Evolutionary conservation across 371 early-diverging fungal genomes (phyloP).

Genomic region (Umbelopsis sp.): DNA sequence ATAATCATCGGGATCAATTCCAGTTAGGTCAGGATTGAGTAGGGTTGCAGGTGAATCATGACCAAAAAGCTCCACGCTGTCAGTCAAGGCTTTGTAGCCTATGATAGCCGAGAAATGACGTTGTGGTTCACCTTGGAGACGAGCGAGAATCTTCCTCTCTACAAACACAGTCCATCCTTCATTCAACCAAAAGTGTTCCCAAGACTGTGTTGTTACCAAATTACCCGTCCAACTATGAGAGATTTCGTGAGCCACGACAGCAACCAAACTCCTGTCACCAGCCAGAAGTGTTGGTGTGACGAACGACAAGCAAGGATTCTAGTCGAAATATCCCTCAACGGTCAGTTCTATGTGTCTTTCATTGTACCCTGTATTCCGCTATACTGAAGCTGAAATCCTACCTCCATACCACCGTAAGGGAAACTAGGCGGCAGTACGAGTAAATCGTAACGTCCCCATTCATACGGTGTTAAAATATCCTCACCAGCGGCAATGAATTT

Average conservation of each 20-base stretch:
- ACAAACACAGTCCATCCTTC: constrained; percentile 96
- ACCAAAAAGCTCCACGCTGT: constrained; percentile 82
- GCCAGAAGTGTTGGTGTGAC: constrained; percentile 89
- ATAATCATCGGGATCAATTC: constrained; percentile 94
- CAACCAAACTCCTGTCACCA: constrained; percentile 91
- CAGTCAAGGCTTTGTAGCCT: constrained; percentile 79
- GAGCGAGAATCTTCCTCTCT: constrained; percentile 87
- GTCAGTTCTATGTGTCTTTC: neutral
- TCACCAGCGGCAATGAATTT: constrained; percentile 86
- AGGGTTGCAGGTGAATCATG: constrained; percentile 76
- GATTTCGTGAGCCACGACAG: constrained; percentile 96
- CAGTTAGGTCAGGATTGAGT: constrained; percentile 76
- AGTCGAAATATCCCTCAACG: neutral
- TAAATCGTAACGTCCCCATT: constrained; percentile 96
- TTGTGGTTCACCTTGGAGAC: constrained; percentile 81
- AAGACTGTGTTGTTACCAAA: constrained; percentile 88
- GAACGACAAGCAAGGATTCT: constrained; percentile 93
- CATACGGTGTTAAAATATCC: constrained; percentile 85
- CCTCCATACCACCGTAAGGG: constrained; percentile 98
- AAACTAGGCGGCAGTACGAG: constrained; percentile 81
- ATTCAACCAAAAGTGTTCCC: constrained; percentile 94
- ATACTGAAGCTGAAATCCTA: constrained; percentile 22
- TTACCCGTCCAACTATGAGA: constrained; percentile 98
- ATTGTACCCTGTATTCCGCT: neutral
- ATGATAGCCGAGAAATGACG: constrained; percentile 90